Conservation (phyloP, 768 basidiomycete genomes). For the Termitomyces sp. region DNA sequence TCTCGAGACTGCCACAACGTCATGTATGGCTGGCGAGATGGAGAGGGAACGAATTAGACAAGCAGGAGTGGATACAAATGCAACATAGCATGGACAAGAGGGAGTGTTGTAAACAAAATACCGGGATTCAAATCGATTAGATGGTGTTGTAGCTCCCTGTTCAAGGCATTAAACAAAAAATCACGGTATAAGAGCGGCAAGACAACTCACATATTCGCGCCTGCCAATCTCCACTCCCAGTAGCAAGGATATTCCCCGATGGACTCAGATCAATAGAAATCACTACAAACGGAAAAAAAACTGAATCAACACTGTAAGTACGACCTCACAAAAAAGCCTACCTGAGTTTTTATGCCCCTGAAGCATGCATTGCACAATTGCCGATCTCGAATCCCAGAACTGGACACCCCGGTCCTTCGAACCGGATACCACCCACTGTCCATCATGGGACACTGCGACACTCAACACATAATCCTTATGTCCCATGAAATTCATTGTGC, state of each 20-base stretch:
- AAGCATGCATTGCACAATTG: conserved; percentile 86
- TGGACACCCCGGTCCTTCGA: conserved; percentile 94
- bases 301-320: not conserved
- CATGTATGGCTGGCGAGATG: conserved; percentile 3
- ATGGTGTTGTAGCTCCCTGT: conserved; percentile 16
- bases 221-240: conserved; percentile 50
- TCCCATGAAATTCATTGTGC: conserved; percentile 82
- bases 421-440: conserved; percentile 91
- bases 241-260: conserved; percentile 40
- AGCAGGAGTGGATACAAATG: not conserved
- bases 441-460: conserved; percentile 84
- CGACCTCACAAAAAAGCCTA: conserved; percentile 22
- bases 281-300: conserved; percentile 21
- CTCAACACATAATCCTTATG: conserved; percentile 72
- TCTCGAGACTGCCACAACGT: not conserved
- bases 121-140: not conserved
- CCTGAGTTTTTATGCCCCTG: conserved; percentile 65
- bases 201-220: conserved; percentile 46
- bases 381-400: conserved; percentile 80
- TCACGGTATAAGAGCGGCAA: not conserved
- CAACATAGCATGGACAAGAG: not conserved
- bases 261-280: conserved; percentile 48
- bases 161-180: not conserved
- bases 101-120: not conserved
- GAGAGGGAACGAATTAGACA: not conserved